Conservation (phyloP, 345 rosid species). For the Citrus sp. region DNA sequence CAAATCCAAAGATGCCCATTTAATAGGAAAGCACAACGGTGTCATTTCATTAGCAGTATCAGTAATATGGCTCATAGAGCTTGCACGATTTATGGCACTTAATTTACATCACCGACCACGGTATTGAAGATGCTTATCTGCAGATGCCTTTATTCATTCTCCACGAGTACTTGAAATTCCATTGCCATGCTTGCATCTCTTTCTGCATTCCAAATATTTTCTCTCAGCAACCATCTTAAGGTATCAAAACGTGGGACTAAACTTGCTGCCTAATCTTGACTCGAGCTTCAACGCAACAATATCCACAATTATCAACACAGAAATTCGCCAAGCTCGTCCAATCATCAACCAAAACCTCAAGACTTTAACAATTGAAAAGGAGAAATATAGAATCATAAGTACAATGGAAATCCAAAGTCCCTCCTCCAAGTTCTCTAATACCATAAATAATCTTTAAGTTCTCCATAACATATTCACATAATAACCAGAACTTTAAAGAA, state of each 20-base stretch:
- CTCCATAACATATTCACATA: constrained; percentile 33
- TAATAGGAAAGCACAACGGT: not conserved
- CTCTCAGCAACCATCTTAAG: constrained; percentile 15
- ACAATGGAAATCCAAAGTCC: constrained; percentile 16
- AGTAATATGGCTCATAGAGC: not conserved
- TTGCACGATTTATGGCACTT: not conserved
- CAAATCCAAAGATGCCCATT: constrained; percentile 2
- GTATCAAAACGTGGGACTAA: constrained; percentile 14
- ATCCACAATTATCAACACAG: not conserved
- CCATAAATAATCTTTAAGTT: constrained; percentile 19
- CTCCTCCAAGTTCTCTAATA: constrained; percentile 18
- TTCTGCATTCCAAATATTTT: constrained; percentile 20
- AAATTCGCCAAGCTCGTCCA: not conserved
- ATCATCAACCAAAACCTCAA: not conserved
- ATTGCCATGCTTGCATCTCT: not conserved
- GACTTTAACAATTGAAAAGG: constrained; percentile 6
- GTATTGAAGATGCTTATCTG: constrained; percentile 29
- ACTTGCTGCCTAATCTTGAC: not conserved
- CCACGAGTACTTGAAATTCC: constrained; percentile 19
- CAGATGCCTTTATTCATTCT: constrained; percentile 26
- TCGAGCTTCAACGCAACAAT: not conserved
- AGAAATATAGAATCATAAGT: constrained; percentile 18
- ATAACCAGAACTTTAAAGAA: not conserved
- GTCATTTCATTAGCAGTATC: not conserved
- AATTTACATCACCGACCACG: constrained; percentile 1